Evolutionary conservation across 352 stramenopile species (phyloP).

Genomic region (Globisporangium iwayamae): DNA sequence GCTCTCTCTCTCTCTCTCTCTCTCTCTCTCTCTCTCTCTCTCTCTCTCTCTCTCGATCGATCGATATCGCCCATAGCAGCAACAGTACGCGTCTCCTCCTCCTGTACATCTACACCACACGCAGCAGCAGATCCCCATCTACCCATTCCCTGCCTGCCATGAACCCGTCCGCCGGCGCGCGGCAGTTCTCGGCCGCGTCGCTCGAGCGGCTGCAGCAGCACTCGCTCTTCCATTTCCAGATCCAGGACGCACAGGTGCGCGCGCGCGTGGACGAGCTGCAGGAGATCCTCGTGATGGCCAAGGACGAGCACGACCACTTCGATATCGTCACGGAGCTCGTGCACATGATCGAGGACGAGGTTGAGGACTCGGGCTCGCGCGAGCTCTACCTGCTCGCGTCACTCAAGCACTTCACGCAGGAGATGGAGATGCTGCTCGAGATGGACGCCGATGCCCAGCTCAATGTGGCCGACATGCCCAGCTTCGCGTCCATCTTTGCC

Average conservation of each 20-base stretch:
- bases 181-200: constrained; percentile 16
- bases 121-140: neutral
- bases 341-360: constrained; percentile 30
- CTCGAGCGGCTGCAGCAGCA: constrained; percentile 36
- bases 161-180: neutral
- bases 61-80: neutral
- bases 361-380: constrained; percentile 40
- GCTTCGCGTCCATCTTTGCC: constrained; percentile 24
- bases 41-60: too few species aligned
- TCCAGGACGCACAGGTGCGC: constrained; percentile 35
- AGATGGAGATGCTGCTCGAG: constrained; percentile 61
- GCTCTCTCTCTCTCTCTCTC: too few species aligned
- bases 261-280: constrained; percentile 40
- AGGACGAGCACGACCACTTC: constrained; percentile 40
- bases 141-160: neutral
- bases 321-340: constrained; percentile 35
- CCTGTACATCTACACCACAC: neutral
- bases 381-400: constrained; percentile 54
- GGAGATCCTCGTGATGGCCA: constrained; percentile 42
- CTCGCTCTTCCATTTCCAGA: constrained; percentile 69
- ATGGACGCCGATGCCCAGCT: constrained; percentile 32
- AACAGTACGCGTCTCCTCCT: neutral
- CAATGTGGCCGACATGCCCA: constrained; percentile 19
- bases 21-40: too few species aligned
- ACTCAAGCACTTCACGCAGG: constrained; percentile 57